Evolutionary conservation across 176 grass and related monocot genomes (phyloP).

Genomic region (Metroxylon sagu): DNA sequence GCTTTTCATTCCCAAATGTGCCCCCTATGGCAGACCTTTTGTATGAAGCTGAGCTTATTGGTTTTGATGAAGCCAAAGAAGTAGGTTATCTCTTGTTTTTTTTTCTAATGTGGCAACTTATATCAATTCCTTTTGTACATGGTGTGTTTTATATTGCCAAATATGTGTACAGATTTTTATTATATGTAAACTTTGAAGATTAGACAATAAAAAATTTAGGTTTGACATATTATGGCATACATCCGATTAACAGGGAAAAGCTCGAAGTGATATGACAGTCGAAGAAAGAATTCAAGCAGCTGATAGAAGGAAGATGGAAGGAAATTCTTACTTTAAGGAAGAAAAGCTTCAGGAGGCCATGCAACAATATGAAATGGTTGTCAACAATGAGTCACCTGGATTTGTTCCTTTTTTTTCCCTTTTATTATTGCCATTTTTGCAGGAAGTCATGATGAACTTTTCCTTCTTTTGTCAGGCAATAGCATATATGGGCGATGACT

Average conservation of each 20-base stretch:
- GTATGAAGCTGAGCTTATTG: constrained; percentile 93
- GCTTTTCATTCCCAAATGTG: constrained; percentile 98
- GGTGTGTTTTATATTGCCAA: no score
- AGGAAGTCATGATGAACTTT: not conserved
- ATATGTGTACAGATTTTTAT: no score
- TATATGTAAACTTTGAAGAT: not conserved
- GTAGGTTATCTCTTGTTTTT: constrained; percentile 21
- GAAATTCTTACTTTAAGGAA: constrained; percentile 75
- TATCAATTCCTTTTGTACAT: no score
- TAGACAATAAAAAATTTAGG: constrained; percentile 1
- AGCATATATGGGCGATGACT: constrained; percentile 98
- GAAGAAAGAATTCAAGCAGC: constrained; percentile 96
- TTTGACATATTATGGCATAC: not conserved
- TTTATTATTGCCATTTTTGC: not conserved
- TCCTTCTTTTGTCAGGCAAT: constrained; percentile 53
- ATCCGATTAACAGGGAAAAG: constrained; percentile 61
- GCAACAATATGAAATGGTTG: constrained; percentile 97
- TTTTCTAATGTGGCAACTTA: not conserved
- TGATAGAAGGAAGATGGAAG: constrained; percentile 80
- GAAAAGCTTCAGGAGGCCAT: constrained; percentile 80
- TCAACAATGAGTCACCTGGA: not conserved
- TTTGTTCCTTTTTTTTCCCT: not conserved
- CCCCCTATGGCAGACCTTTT: constrained; percentile 78
- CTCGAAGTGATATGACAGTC: constrained; percentile 86
- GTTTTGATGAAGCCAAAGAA: constrained; percentile 87